These are phyloP conservation scores for Rhizomucor pusillus DNA, from an alignment of 371 early-diverging fungal genomes.

Conservation along the genomic window DNA sequence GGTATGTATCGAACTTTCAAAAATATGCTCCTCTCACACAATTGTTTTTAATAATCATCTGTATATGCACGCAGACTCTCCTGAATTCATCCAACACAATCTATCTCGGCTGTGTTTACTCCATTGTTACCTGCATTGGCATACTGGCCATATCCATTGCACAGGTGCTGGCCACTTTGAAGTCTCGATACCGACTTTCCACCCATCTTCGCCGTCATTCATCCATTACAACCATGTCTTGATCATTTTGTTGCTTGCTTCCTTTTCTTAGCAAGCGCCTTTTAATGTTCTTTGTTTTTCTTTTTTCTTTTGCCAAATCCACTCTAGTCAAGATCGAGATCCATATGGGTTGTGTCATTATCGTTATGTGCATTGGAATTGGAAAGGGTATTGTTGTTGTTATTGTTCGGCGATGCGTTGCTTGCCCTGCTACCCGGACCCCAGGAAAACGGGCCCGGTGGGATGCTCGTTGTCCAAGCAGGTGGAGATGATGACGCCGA, in stretches of 20 bases:
- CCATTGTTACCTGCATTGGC: constrained; percentile 39
- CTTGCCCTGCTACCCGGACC: constrained; percentile 16
- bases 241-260: neutral
- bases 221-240: constrained; percentile 3
- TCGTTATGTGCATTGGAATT: constrained; percentile 4
- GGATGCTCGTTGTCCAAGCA: constrained; percentile 21
- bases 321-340: constrained; percentile 22
- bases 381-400: constrained; percentile 5
- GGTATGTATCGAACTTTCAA: constrained; percentile 18
- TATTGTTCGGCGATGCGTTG: constrained; percentile 5
- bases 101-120: constrained; percentile 49
- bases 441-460: constrained; percentile 25
- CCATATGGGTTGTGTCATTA: constrained; percentile 14
- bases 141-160: constrained; percentile 39
- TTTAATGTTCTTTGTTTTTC: neutral
- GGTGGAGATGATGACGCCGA: constrained; percentile 8
- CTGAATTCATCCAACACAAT: constrained; percentile 44
- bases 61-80: constrained; percentile 33
- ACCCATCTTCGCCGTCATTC: neutral
- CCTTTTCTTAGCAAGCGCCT: neutral
- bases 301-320: neutral
- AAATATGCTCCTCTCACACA: neutral
- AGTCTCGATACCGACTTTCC: constrained; percentile 20
- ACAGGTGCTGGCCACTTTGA: constrained; percentile 28
- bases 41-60: neutral